A percentile compares a stretch with the other conserved stretches of the same genome.
These are phyloP conservation scores for Globisporangium splendens DNA, from an alignment of 352 stramenopile genomes.

Conservation along the genomic window DNA sequence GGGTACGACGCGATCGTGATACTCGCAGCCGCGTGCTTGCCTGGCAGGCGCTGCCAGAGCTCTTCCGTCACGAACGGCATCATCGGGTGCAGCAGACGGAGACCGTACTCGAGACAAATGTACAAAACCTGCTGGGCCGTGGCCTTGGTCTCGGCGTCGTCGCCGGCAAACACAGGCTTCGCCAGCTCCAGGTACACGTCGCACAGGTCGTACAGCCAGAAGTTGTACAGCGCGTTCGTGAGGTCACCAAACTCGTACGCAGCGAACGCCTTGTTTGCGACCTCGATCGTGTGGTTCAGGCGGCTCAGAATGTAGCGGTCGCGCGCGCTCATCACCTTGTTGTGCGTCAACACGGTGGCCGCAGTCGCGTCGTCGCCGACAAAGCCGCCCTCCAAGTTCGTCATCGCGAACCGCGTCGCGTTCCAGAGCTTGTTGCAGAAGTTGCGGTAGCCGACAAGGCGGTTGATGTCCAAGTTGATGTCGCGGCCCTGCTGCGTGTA, in stretches of 20 bases:
- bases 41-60: constrained; percentile 84
- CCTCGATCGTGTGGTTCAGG: constrained; percentile 68
- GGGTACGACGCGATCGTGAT: constrained; percentile 84
- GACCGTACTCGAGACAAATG: constrained; percentile 74
- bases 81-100: constrained; percentile 95
- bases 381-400: constrained; percentile 90
- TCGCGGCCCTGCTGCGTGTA: constrained; percentile 95
- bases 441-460: constrained; percentile 97
- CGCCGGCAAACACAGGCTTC: constrained; percentile 95
- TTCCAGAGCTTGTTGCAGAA: constrained; percentile 99
- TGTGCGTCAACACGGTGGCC: constrained; percentile 48
- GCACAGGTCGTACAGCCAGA: constrained; percentile 99
- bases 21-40: constrained; percentile 57
- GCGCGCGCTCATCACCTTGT: constrained; percentile 56
- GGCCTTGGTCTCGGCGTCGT: constrained; percentile 62
- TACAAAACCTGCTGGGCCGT: constrained; percentile 85
- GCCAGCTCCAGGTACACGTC: constrained; percentile 99
- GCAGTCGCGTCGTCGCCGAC: constrained; percentile 49
- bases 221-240: constrained; percentile 94
- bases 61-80: constrained; percentile 99
- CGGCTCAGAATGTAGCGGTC: constrained; percentile 86
- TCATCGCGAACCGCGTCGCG: constrained; percentile 96
- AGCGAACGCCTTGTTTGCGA: constrained; percentile 82
- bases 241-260: constrained; percentile 96
- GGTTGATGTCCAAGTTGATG: constrained; percentile 99